These are phyloP conservation scores for Scheffersomyces lignicola DNA, from an alignment of 1,139 yeast species.

Conservation along the genomic window DNA sequence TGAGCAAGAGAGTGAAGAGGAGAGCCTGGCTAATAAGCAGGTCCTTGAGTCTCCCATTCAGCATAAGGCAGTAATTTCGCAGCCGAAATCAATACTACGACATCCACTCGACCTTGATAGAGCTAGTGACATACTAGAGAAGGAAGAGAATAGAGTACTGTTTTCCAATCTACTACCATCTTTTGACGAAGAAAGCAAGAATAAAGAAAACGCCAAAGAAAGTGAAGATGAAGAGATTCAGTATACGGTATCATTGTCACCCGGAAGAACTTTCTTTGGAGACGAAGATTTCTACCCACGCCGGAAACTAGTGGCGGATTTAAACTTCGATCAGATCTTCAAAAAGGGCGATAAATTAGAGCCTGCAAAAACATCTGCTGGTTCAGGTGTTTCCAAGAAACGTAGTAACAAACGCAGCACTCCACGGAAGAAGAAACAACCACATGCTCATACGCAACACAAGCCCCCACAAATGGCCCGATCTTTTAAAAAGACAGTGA, in stretches of 20 bases:
- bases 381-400: constrained; percentile 1
- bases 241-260: constrained; percentile 23
- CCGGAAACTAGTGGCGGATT: constrained; percentile 25
- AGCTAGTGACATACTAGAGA: constrained; percentile 4
- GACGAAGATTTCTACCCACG: constrained; percentile 18
- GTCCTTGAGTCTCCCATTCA: constrained; percentile 4
- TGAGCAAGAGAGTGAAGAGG: constrained; percentile 8
- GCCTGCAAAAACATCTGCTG: neutral
- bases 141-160: constrained; percentile 10
- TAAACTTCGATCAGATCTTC: constrained; percentile 25
- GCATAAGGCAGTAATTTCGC: constrained; percentile 1
- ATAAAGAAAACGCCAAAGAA: constrained; percentile 4
- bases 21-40: neutral
- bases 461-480: constrained; percentile 1
- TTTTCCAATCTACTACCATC: constrained; percentile 17
- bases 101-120: neutral
- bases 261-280: constrained; percentile 19
- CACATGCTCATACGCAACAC: no score
- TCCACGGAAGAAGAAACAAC: constrained; percentile 4
- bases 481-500: constrained; percentile 16
- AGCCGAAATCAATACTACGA: constrained; percentile 16
- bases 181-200: constrained; percentile 14
- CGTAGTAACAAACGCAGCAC: neutral
- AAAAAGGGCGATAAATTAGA: constrained; percentile 16
- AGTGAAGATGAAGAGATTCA: constrained; percentile 14